Base-by-base conservation (phyloP, 2,329 filamentous ascomycete genomes). In the Aspergillus hortae region DNA sequence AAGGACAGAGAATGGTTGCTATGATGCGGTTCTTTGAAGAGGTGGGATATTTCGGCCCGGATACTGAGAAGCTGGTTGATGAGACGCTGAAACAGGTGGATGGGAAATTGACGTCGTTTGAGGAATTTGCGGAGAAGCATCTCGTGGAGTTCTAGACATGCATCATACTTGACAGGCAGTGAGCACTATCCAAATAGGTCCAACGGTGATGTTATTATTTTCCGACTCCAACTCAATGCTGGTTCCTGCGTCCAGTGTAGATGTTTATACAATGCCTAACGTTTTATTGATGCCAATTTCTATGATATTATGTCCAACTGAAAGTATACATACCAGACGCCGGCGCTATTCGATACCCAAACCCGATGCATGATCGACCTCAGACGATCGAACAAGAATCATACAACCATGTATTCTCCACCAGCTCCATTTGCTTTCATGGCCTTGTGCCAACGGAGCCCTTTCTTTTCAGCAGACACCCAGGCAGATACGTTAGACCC, bases 381-480 rank as follows among this genome's bases (percentile, higher is more conserved):
- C 27, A 30, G 10, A 30, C 27, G 7, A 30, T 7, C 27, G 3
- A 38, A 38, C 35, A 38, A 6, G 15, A 19, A 15, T 61, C 57
- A 73, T 44, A 70, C 68, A 21, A 72, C 70, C 59, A 72, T 71
- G 50, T 73, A 73, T 45, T 73, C 70, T 14, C 68, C 69, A 45
- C 66, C 64, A 14, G 64, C 67, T 23, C 65, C 63, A 55, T 71
- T 71, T 19, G 62, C 59, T 49, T 67, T 65, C 69, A 73, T 72
- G 19, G 67, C 64, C 17, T 60, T 64, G 33, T 67, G 66, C 67
- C 70, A 73, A 43, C 68, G 64, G 56, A 73, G 72, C 9, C 67
- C 68, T 61, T 62, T 1, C 58, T 55, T 6, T 54, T 55, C 17
- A 48, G 42, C 7, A 50, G 40, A 12, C 45, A 36, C 35, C 46